Percentiles rank a stretch among this genome's conserved stretches.
phyloP scores from a whole-genome alignment of 129 eudicot species.

The Daucus carota region DH1_v3.0 NC_030389.2:10357501-10358000 shows the following conservation, averaged over 20 bases:
- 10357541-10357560: constrained; percentile 84
- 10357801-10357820: constrained; percentile 88
- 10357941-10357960: constrained; percentile 70
- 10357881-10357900: constrained; percentile 72
- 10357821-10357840: constrained; percentile 91
- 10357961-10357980: not conserved
- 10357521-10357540: not conserved
- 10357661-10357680: not conserved
- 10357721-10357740: not conserved
- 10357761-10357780: not conserved
- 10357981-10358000: not conserved
- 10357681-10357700: not conserved
- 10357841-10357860: constrained; percentile 85
- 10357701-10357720: not conserved
- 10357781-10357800: constrained; percentile 68
- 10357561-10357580: constrained; percentile 88
- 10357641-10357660: not conserved
- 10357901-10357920: constrained; percentile 59
- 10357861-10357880: constrained; percentile 81
- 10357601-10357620: constrained; percentile 60
- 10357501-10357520: not conserved
- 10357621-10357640: not conserved
- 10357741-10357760: not conserved
- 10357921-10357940: constrained; percentile 75
- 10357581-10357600: constrained; percentile 84